Conservation (phyloP, 2,329 filamentous ascomycete species). For the Sarocladiaceae sp. region DNA sequence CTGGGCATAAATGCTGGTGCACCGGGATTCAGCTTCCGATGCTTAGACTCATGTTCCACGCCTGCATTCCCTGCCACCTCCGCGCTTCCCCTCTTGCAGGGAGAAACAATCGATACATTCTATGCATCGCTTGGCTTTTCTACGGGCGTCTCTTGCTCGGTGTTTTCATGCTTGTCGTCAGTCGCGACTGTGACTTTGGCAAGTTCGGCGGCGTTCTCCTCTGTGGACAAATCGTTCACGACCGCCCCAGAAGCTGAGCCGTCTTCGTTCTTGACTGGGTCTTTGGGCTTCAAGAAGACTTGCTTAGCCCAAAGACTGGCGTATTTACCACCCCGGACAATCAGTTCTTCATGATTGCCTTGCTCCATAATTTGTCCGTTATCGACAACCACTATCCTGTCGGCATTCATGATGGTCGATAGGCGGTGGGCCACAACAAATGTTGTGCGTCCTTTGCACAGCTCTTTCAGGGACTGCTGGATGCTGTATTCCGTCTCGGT, state of each 20-base stretch:
- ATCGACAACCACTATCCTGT: conserved; percentile 62
- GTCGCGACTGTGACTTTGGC: conserved; percentile 19
- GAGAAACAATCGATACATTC: background rate
- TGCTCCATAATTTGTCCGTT: conserved; percentile 60
- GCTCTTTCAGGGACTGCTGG: conserved; percentile 53
- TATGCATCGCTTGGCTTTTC: background rate
- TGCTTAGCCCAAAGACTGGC: conserved; percentile 63
- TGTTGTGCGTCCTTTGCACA: conserved; percentile 60
- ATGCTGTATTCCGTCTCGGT: conserved; percentile 66
- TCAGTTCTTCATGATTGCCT: conserved; percentile 56
- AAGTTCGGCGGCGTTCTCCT: conserved; percentile 29
- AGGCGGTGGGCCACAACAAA: conserved; percentile 67
- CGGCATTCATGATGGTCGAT: conserved; percentile 67
- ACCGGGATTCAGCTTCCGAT: conserved; percentile 46
- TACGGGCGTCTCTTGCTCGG: conserved; percentile 11
- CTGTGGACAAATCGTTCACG: conserved; percentile 32
- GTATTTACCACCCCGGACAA: conserved; percentile 57
- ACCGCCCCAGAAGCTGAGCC: background rate
- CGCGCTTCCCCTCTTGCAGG: conserved; percentile 45
- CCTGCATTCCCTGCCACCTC: background rate
- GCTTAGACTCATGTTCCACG: no score
- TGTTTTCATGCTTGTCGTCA: background rate
- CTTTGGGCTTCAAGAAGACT: conserved; percentile 47
- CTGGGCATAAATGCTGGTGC: conserved; percentile 51
- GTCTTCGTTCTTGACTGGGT: conserved; percentile 15